Evolutionary conservation across 495 filamentous ascomycete species (phyloP), one percentile per base, ranked within the genome.

Genomic region (Bombardia bombarda): DNA sequence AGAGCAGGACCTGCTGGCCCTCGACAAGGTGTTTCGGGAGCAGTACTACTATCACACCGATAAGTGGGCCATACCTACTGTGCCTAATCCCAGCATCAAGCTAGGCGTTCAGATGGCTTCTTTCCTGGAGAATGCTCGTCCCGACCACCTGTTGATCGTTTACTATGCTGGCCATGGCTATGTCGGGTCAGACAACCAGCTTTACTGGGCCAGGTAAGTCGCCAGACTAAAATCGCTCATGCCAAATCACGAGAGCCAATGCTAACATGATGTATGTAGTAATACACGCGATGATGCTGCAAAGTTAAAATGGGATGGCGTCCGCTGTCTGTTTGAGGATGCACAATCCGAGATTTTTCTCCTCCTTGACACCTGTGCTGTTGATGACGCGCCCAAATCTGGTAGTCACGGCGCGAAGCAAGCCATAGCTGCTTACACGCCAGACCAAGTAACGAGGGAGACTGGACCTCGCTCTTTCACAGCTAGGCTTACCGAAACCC

Each of bases 161-260:
- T 75, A 76, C 51, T 78, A 78, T 50, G 73, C 70, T 25, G 74
- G 74, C 10, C 61, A 74, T 48, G 69, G 72, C 14, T 71, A 62
- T 45, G 57, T 72, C 39, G 68, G 71, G 2, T 43, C 61, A 5
- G 72, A 78, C 47, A 65, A 68, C 46, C 71, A 74, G 47, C 60
- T 76, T 3, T 76, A 70, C 45, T 77, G 73, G 74, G 69, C 73
- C 18, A 69, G 68, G 74, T 78, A 63, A 50, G 74, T 66, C 4
- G n/a, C n/a, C n/a, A n/a, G n/a, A n/a, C n/a, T n/a, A 21, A 35
- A 36, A 20, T 38, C 22, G 36, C 35, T 34, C 25, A 2, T 34
- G 34, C 20, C 30, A 12, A 26, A 16, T n/a, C n/a, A 12, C 26
- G n/a, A 20, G 22, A 30, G 6, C 38, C 23, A 18, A 16, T 12